These are phyloP conservation scores for Lotus japonicus DNA, from an alignment of 306 rosid genomes.

Conservation along the genomic window DNA sequence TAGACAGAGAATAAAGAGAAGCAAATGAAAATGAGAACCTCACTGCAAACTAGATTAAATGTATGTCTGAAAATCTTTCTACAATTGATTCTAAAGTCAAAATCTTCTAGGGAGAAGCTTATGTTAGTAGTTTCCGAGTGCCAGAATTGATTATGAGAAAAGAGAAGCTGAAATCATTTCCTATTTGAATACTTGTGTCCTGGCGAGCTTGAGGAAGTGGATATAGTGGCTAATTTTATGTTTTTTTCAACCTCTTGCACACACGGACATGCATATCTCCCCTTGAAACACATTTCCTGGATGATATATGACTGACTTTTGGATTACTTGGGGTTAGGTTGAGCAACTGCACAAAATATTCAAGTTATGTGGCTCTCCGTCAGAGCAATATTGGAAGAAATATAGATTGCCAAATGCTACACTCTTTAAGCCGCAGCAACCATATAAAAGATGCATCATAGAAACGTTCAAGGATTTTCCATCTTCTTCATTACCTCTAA, in stretches of 20 bases:
- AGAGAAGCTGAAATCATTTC: no score
- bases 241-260: not conserved
- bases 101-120: no score
- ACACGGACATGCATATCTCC: not conserved
- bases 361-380: conserved; percentile 87
- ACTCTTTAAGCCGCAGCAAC: conserved; percentile 89
- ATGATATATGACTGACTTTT: conserved; percentile 16
- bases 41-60: not conserved
- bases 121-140: no score
- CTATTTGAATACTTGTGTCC: not conserved
- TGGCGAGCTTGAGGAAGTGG: not conserved
- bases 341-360: conserved; percentile 92
- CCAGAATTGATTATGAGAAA: no score
- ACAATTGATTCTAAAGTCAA: no score
- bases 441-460: conserved; percentile 50
- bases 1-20: not conserved
- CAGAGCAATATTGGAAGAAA: conserved; percentile 87
- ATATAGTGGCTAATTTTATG: not conserved
- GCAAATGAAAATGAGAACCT: not conserved
- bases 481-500: conserved; percentile 58
- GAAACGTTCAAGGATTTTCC: conserved; percentile 77
- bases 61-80: no score
- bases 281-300: conserved; percentile 16
- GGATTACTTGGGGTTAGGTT: conserved; percentile 43
- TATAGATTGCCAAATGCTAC: conserved; percentile 82